Conservation (phyloP, 176 grass and related monocot genomes). For the Pontederia paniculata region DNA sequence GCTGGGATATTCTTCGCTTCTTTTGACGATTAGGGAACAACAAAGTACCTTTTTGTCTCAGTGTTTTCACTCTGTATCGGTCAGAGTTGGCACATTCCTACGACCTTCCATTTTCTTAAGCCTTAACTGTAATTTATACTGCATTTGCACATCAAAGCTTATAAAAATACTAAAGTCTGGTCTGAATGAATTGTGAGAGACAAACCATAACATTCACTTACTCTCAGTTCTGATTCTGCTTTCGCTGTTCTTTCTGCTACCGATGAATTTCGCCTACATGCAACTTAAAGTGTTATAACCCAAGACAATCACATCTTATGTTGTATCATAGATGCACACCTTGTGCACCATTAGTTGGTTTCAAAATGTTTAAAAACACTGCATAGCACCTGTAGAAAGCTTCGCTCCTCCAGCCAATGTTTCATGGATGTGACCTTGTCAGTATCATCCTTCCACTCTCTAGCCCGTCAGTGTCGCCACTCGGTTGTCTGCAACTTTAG, state of each 20-base stretch:
- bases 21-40: not conserved
- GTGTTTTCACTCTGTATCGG: constrained; percentile 31
- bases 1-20: constrained; percentile 42
- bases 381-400: constrained; percentile 49
- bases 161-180: not conserved
- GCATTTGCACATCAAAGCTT: constrained; percentile 15
- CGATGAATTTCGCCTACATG: constrained; percentile 56
- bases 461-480: constrained; percentile 44
- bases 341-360: not conserved
- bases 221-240: constrained; percentile 60
- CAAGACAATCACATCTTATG: not conserved
- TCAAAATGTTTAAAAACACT: not conserved
- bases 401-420: constrained; percentile 85
- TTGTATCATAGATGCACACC: not conserved
- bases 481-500: constrained; percentile 63
- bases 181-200: not conserved
- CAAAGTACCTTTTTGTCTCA: constrained; percentile 1
- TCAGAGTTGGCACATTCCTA: constrained; percentile 29
- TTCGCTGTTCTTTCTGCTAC: constrained; percentile 69
- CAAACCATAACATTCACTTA: constrained; percentile 21
- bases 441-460: constrained; percentile 74
- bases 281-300: not conserved
- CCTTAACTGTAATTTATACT: constrained; percentile 77
- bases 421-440: constrained; percentile 67
- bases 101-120: constrained; percentile 63